phyloP scores from a whole-genome alignment of 2,329 filamentous ascomycete genomes.

The Alternaria arborescens region DNA sequence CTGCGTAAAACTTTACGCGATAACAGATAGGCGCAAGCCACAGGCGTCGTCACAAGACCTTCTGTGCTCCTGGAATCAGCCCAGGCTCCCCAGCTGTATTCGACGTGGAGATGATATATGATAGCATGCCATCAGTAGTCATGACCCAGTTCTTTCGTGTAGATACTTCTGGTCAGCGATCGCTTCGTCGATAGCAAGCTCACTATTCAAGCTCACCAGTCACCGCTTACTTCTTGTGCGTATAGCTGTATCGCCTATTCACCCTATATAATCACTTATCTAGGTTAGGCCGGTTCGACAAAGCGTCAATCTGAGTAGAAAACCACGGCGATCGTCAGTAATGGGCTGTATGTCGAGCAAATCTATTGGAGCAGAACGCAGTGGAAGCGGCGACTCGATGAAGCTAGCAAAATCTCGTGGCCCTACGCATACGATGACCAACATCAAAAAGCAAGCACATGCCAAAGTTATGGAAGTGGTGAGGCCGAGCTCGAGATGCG shows the following conservation, averaged over 20 bases:
- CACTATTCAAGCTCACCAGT: background rate
- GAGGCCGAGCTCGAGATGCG: background rate
- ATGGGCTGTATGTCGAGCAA: constrained; percentile 24
- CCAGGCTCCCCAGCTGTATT: background rate
- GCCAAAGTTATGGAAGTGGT: background rate
- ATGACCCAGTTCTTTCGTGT: background rate
- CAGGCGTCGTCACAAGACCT: constrained; percentile 6
- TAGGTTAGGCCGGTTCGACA: background rate
- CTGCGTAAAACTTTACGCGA: background rate
- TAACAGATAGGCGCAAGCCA: background rate
- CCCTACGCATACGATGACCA: background rate
- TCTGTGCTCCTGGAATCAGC: background rate
- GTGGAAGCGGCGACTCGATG: background rate
- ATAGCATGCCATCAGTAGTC: background rate
- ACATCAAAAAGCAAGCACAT: background rate
- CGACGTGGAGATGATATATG: background rate
- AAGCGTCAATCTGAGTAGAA: background rate
- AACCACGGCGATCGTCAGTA: background rate
- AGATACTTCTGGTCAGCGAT: background rate
- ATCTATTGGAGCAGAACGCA: background rate
- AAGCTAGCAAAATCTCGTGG: background rate
- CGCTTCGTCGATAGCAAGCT: background rate
- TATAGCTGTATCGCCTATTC: background rate
- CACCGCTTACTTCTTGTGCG: background rate
- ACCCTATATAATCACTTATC: background rate